phyloP scores from a whole-genome alignment of 1,284 basidiomycete species.

The Amylostereum areolatum region DNA sequence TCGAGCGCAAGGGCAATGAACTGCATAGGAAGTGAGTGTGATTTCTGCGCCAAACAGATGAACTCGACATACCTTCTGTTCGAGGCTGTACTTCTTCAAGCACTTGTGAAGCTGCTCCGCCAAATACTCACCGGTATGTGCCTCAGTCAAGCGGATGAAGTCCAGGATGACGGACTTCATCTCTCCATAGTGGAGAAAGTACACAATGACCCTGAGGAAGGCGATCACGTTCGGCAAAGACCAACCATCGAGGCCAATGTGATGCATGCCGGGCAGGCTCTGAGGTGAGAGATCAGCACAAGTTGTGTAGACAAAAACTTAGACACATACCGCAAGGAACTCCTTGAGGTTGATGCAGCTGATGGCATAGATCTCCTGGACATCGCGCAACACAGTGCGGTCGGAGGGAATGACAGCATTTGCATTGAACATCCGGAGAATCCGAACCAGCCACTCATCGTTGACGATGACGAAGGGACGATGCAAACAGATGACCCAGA shows the following conservation, averaged over 20 bases:
- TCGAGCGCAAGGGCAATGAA: not conserved
- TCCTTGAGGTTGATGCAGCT: not conserved
- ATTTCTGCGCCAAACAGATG: too few species aligned
- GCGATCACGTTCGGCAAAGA: conserved; percentile 14
- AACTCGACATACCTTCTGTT: conserved; percentile 14
- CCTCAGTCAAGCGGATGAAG: conserved; percentile 12
- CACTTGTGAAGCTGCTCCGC: conserved; percentile 8
- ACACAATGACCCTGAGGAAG: conserved; percentile 13
- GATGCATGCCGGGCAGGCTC: conserved; percentile 9
- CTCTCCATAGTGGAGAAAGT: conserved; percentile 5
- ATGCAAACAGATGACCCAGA: conserved; percentile 6
- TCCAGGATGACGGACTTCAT: conserved; percentile 12
- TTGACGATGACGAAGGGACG: conserved; percentile 14
- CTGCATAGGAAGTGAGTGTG: too few species aligned
- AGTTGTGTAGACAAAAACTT: not conserved
- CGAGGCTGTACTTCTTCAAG: conserved; percentile 12
- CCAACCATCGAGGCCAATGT: conserved; percentile 14
- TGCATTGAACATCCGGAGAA: conserved; percentile 11
- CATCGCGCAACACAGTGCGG: conserved; percentile 10
- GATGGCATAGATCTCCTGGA: conserved; percentile 11
- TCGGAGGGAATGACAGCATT: conserved; percentile 10
- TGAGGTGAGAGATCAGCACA: not conserved
- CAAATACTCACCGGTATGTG: conserved; percentile 14
- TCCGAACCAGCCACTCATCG: conserved; percentile 9
- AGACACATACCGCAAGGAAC: conserved; percentile 9